phyloP scores from a whole-genome alignment of 352 stramenopile genomes.

The Phytophthora citrophthora region DNA sequence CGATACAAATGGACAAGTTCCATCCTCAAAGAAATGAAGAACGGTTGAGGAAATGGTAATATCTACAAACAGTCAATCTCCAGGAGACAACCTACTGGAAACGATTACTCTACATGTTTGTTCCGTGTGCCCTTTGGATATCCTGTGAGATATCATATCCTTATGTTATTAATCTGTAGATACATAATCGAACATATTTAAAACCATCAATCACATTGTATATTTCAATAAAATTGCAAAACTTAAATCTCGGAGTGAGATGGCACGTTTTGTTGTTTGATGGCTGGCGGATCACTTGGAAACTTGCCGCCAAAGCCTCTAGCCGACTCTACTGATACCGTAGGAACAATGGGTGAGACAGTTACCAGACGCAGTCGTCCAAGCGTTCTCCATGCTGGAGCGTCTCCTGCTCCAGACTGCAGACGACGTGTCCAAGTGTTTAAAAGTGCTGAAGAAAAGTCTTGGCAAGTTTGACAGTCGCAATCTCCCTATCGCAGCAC shows the following conservation, averaged over 20 bases:
- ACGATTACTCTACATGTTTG: no score
- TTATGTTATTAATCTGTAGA: neutral
- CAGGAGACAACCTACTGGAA: no score
- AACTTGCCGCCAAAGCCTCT: neutral
- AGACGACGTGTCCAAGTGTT: slow-evolving; percentile 12
- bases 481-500: slow-evolving; percentile 20
- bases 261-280: neutral
- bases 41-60: no score
- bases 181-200: neutral
- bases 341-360: slow-evolving; percentile 12
- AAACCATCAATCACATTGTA: neutral
- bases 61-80: no score
- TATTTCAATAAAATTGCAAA: neutral
- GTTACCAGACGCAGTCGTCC: neutral
- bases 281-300: neutral
- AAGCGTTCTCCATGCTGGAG: slow-evolving; percentile 27
- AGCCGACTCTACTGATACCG: no score
- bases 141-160: neutral
- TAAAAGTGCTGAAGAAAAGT: slow-evolving; percentile 20
- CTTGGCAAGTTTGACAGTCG: slow-evolving; percentile 26
- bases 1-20: no score
- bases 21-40: no score
- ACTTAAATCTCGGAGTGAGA: neutral
- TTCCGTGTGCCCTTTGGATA: no score
- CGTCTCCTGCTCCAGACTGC: slow-evolving; percentile 19